phyloP scores from a whole-genome alignment of 495 filamentous ascomycete genomes.

The Aspergillus wentii region DNA sequence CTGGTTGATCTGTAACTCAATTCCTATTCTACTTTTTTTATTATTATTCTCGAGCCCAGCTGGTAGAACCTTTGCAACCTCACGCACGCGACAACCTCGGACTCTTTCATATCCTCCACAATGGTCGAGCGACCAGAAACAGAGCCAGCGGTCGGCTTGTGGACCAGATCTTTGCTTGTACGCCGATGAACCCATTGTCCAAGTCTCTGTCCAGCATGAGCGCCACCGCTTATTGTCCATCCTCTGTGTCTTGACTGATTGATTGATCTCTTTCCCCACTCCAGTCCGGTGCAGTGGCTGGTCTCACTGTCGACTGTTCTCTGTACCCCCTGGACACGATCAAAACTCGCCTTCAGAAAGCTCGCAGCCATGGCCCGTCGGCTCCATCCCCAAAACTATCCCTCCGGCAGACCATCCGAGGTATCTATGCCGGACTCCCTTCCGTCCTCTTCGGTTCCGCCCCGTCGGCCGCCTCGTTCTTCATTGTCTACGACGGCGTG shows the following conservation, averaged over 20 bases:
- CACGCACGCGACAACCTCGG: too few relatives aligned
- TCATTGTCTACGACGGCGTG: conserved; percentile 87
- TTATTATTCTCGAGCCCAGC: too few relatives aligned
- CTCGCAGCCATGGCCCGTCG: conserved; percentile 63
- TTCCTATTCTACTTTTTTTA: too few relatives aligned
- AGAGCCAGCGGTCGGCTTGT: conserved; percentile 37
- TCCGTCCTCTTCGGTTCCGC: conserved; percentile 74
- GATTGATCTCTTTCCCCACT: conserved; percentile 17
- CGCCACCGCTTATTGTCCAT: background rate
- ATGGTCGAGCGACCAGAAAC: conserved; percentile 30
- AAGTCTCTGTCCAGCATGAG: too few relatives aligned
- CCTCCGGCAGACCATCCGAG: conserved; percentile 58
- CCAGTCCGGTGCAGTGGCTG: conserved; percentile 74
- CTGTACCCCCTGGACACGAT: conserved; percentile 90
- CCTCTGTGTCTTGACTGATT: background rate
- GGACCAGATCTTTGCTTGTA: conserved; percentile 44
- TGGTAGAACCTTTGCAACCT: too few relatives aligned
- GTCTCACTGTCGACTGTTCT: conserved; percentile 84
- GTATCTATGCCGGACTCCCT: conserved; percentile 61
- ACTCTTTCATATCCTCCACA: conserved; percentile 1
- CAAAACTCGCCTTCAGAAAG: conserved; percentile 90
- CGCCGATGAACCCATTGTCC: too few relatives aligned
- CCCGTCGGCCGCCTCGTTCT: conserved; percentile 96
- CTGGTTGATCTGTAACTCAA: too few relatives aligned
- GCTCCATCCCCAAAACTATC: conserved; percentile 46